These are phyloP conservation scores for Endothia cerciana DNA, from an alignment of 2,329 filamentous ascomycete genomes.

Conservation along the genomic window DNA sequence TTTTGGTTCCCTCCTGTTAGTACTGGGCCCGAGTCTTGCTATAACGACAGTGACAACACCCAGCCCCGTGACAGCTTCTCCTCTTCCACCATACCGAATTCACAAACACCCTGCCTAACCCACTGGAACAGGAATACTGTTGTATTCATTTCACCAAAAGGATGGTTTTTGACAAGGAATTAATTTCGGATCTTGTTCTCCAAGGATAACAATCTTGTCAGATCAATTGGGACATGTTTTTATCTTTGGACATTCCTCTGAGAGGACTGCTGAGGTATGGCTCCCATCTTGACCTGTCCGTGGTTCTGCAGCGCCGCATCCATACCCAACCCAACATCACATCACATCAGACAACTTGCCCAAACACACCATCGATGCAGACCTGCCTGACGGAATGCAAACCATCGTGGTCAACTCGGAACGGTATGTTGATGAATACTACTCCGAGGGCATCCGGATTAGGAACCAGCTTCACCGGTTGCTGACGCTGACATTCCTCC, in stretches of 20 bases:
- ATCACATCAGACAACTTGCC: neutral
- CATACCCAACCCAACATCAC: conserved; percentile 15
- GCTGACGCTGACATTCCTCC: neutral
- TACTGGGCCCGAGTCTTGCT: neutral
- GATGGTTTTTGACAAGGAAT: too few species aligned
- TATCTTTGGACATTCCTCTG: too few species aligned
- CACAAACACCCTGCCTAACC: too few species aligned
- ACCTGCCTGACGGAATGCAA: conserved; percentile 6
- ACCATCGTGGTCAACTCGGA: neutral
- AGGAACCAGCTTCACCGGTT: neutral
- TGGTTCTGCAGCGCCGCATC: neutral
- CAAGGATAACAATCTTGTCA: too few species aligned
- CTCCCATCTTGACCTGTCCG: neutral
- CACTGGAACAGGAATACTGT: too few species aligned
- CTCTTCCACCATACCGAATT: neutral
- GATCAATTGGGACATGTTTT: too few species aligned
- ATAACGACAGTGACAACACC: neutral
- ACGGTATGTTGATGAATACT: neutral
- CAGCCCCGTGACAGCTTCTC: neutral
- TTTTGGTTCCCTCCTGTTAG: too few species aligned
- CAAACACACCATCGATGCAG: conserved; percentile 11
- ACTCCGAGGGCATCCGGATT: neutral
- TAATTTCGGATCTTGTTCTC: too few species aligned
- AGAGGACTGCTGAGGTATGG: too few species aligned
- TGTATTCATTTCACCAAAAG: too few species aligned